A percentile compares a stretch with the other conserved stretches of the same genome.
Evolutionary conservation across 805 yeast species (phyloP).

Genomic region (Spathaspora girioi): DNA sequence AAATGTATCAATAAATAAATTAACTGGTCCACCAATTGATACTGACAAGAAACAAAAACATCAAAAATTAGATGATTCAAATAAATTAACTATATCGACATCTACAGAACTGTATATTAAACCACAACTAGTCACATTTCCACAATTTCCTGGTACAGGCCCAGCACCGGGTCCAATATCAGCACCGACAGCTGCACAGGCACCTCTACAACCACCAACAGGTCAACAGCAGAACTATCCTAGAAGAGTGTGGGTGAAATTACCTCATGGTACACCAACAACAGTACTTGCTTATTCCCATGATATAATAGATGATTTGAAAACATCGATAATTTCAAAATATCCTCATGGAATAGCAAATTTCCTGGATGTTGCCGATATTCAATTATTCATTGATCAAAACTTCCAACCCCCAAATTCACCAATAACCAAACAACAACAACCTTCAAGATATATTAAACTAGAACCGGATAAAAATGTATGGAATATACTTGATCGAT

Average conservation of each 20-base stretch:
- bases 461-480: constrained; percentile 63
- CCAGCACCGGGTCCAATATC: constrained; percentile 1
- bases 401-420: neutral
- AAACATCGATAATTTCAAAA: constrained; percentile 56
- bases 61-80: neutral
- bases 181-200: neutral
- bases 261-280: constrained; percentile 58
- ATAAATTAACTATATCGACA: neutral
- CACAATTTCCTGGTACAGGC: neutral
- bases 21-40: neutral
- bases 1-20: no score
- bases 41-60: neutral
- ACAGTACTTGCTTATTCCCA: constrained; percentile 56
- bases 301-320: constrained; percentile 82
- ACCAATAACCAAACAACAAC: constrained; percentile 9
- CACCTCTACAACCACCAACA: constrained; percentile 5
- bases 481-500: constrained; percentile 53
- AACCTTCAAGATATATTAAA: constrained; percentile 4
- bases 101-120: neutral
- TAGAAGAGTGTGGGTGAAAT: constrained; percentile 53
- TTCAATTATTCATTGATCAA: constrained; percentile 14
- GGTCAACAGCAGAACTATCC: constrained; percentile 4
- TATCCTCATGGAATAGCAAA: constrained; percentile 66
- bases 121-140: neutral
- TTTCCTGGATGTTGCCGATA: constrained; percentile 66